Percentiles rank a stretch among this genome's conserved stretches.
Evolutionary conservation across 345 rosid genomes (phyloP).

Genomic region (Limnanthes douglasii): DNA sequence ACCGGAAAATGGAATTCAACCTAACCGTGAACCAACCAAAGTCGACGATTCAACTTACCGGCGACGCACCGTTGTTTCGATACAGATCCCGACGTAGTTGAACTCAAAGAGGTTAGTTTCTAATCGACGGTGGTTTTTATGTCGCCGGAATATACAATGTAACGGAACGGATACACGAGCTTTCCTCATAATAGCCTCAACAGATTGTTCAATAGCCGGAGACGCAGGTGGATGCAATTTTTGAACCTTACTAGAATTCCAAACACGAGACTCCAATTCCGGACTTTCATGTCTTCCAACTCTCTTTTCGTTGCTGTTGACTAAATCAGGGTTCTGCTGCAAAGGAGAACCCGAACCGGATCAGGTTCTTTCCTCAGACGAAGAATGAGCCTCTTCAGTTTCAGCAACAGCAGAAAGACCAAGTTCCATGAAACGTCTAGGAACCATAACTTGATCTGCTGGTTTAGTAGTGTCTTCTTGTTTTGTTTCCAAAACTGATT

Average conservation of each 20-base stretch:
- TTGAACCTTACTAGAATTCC: slow-evolving; percentile 49
- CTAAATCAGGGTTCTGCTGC: slow-evolving; percentile 15
- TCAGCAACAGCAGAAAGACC: slow-evolving; percentile 25
- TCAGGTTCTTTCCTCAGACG: slow-evolving; percentile 65
- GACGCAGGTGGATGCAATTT: slow-evolving; percentile 20
- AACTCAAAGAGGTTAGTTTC: no score
- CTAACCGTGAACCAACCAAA: no score
- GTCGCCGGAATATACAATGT: no score
- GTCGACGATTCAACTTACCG: no score
- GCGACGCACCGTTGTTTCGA: no score
- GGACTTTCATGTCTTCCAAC: slow-evolving; percentile 51
- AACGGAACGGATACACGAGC: slow-evolving; percentile 98
- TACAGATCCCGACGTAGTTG: no score
- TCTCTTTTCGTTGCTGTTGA: slow-evolving; percentile 24
- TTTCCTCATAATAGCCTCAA: slow-evolving; percentile 83
- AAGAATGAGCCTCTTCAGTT: slow-evolving; percentile 36
- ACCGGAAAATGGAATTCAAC: no score
- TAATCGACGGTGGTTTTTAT: no score
- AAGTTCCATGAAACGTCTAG: slow-evolving; percentile 53
- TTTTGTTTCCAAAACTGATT: slow-evolving; percentile 5
- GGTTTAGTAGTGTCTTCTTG: slow-evolving; percentile 9
- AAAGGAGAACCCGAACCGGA: slow-evolving; percentile 31
- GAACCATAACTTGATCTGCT: slow-evolving; percentile 17
- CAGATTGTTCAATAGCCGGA: slow-evolving; percentile 35
- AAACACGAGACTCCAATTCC: slow-evolving; percentile 41